A percentile compares a stretch with the other conserved stretches of the same genome.
Evolutionary conservation across 208 protist species (phyloP).

Genomic region (Crithidia mellificae): DNA sequence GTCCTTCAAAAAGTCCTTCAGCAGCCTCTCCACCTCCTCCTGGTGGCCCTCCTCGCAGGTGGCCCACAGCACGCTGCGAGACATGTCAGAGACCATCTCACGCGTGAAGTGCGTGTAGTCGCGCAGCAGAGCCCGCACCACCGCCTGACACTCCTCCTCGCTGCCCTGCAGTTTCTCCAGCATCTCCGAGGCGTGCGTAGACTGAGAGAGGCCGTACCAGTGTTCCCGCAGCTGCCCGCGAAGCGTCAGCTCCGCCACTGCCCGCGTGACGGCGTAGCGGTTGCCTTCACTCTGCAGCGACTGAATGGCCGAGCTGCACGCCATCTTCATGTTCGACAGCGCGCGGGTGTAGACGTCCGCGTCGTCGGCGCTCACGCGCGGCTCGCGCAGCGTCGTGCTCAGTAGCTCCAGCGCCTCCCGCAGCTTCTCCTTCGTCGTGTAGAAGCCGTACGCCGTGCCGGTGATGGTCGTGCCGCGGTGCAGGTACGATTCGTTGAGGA

Average conservation of each 20-base stretch:
- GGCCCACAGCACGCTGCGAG: slow-evolving; percentile 71
- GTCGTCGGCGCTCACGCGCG: slow-evolving; percentile 57
- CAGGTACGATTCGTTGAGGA: slow-evolving; percentile 78
- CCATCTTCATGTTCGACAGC: slow-evolving; percentile 71
- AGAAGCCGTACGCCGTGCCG: slow-evolving; percentile 80
- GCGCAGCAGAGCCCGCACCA: slow-evolving; percentile 41
- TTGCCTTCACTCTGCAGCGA: slow-evolving; percentile 73
- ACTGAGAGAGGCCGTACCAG: slow-evolving; percentile 79
- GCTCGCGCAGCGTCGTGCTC: slow-evolving; percentile 61
- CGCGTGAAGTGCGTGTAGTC: slow-evolving; percentile 46
- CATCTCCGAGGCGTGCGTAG: slow-evolving; percentile 53
- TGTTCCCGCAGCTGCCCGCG: slow-evolving; percentile 66
- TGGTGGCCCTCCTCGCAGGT: slow-evolving; percentile 76
- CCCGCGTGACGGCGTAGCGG: slow-evolving; percentile 66
- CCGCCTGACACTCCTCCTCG: slow-evolving; percentile 31
- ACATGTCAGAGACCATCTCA: slow-evolving; percentile 50
- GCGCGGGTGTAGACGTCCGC: slow-evolving; percentile 69
- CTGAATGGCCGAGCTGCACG: slow-evolving; percentile 66
- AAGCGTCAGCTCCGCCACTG: slow-evolving; percentile 61
- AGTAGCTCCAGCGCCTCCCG: slow-evolving; percentile 77
- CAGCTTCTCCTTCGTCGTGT: slow-evolving; percentile 86
- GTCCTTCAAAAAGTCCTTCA: slow-evolving; percentile 42
- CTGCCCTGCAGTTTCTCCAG: slow-evolving; percentile 71
- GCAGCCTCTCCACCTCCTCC: slow-evolving; percentile 50
- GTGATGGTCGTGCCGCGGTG: slow-evolving; percentile 53